Evolutionary conservation across 192 early-diverging fungal species (phyloP).

Genomic region (Umbelopsis sp.): DNA sequence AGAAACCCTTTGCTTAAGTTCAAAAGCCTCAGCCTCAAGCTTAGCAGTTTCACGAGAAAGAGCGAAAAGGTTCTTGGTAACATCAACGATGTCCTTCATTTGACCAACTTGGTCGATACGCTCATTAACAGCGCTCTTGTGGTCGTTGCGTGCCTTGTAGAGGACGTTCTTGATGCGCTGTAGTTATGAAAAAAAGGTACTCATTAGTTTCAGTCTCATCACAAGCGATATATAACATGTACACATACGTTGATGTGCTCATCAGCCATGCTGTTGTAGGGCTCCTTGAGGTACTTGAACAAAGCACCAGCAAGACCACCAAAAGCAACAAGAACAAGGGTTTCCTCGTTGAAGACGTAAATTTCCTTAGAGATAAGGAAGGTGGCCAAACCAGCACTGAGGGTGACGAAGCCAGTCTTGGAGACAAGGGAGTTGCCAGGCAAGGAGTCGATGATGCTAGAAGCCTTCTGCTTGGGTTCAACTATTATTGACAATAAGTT

Average conservation of each 20-base stretch:
- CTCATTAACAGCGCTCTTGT: slow-evolving; percentile 88
- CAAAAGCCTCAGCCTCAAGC: slow-evolving; percentile 93
- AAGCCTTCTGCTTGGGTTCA: slow-evolving; percentile 83
- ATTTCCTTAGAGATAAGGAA: slow-evolving; percentile 96
- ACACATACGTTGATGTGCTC: slow-evolving; percentile 46
- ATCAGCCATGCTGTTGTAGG: slow-evolving; percentile 77
- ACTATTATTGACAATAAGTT: slow-evolving; percentile 39
- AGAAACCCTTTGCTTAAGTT: slow-evolving; percentile 89
- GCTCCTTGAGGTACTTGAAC: slow-evolving; percentile 80
- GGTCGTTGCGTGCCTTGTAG: slow-evolving; percentile 83
- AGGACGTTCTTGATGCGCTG: slow-evolving; percentile 84
- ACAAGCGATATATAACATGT: background rate
- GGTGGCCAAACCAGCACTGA: slow-evolving; percentile 80
- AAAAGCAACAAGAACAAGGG: slow-evolving; percentile 80
- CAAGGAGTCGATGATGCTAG: slow-evolving; percentile 89
- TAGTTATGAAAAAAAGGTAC: slow-evolving; percentile 12
- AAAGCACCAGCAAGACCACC: slow-evolving; percentile 79
- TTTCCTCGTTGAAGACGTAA: slow-evolving; percentile 94
- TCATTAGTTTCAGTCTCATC: background rate
- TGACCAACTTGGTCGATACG: slow-evolving; percentile 89
- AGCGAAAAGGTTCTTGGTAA: slow-evolving; percentile 91
- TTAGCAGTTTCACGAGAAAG: slow-evolving; percentile 94
- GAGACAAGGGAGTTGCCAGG: slow-evolving; percentile 86
- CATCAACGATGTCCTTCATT: slow-evolving; percentile 91
- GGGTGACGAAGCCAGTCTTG: slow-evolving; percentile 89